phyloP scores from a whole-genome alignment of 768 basidiomycete genomes.

The Daedaleopsis nitida region DNA sequence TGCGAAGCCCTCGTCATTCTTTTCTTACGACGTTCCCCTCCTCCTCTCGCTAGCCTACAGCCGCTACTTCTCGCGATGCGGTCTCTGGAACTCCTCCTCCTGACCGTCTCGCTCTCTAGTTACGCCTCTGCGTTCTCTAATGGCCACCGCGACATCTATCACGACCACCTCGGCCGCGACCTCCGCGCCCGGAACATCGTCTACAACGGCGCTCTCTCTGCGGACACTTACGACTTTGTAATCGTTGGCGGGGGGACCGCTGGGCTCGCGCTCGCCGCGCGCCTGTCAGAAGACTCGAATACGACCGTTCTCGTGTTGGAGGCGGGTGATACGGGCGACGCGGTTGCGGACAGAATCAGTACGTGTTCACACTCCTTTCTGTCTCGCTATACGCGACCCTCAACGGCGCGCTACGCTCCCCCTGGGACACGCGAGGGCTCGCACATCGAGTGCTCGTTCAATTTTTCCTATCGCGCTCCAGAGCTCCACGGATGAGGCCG shows the following conservation, averaged over 20 bases:
- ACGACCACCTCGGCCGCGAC: constrained; percentile 9
- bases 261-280: constrained; percentile 49
- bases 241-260: constrained; percentile 50
- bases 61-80: constrained; percentile 25
- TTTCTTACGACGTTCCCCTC: neutral
- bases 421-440: no score
- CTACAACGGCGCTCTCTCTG: constrained; percentile 36
- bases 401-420: no score
- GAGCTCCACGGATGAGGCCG: no score
- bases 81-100: constrained; percentile 19
- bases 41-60: neutral
- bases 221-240: constrained; percentile 55
- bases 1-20: neutral
- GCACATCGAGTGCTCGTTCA: no score
- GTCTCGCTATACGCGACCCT: neutral
- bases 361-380: neutral
- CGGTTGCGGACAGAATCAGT: constrained; percentile 26
- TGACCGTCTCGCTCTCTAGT: constrained; percentile 19
- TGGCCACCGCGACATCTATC: constrained; percentile 26
- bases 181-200: constrained; percentile 41
- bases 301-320: constrained; percentile 46
- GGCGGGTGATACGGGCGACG: constrained; percentile 49
- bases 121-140: constrained; percentile 10
- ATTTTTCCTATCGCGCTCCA: no score
- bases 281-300: constrained; percentile 47